Percentiles rank a stretch among this genome's conserved stretches.
phyloP scores from a whole-genome alignment of 495 filamentous ascomycete species.

The Pseudevernia furfuracea region DNA sequence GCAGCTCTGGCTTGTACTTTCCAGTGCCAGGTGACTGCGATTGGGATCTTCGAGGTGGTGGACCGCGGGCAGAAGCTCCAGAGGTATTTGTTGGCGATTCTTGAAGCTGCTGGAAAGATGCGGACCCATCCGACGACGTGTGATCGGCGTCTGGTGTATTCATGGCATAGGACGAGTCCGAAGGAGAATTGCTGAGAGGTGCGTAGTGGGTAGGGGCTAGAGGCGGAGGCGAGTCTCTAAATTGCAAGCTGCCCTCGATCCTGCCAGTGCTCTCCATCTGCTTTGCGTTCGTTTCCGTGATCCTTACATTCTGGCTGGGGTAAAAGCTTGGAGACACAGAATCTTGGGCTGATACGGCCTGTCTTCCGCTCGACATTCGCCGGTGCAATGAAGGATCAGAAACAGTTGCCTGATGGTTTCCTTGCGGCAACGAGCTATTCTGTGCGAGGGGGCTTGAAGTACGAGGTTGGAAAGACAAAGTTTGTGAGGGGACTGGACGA shows the following conservation, averaged over 20 bases:
- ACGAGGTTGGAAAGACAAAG: conserved; percentile 68
- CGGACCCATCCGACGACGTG: conserved; percentile 48
- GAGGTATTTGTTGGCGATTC: conserved; percentile 33
- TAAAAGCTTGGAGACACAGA: neutral
- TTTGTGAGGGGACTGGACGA: conserved; percentile 37
- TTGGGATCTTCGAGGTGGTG: conserved; percentile 67
- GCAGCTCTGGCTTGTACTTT: conserved; percentile 41
- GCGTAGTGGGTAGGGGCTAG: neutral
- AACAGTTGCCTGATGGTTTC: neutral
- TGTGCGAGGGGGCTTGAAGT: conserved; percentile 82
- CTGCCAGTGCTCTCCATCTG: conserved; percentile 2
- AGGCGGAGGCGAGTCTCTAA: conserved; percentile 19
- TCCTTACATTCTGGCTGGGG: neutral
- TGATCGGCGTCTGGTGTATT: conserved; percentile 39
- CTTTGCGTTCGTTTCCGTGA: neutral
- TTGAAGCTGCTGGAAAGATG: conserved; percentile 41
- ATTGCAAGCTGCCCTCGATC: neutral
- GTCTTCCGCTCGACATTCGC: conserved; percentile 6
- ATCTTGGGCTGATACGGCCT: neutral
- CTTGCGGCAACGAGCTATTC: conserved; percentile 15
- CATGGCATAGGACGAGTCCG: conserved; percentile 18
- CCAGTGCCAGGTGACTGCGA: conserved; percentile 74
- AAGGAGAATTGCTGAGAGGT: conserved; percentile 14
- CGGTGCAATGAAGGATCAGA: conserved; percentile 6
- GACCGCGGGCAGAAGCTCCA: conserved; percentile 35